These are phyloP conservation scores for Lodderomyces theae DNA, from an alignment of 1,139 yeast species.

Conservation along the genomic window DNA sequence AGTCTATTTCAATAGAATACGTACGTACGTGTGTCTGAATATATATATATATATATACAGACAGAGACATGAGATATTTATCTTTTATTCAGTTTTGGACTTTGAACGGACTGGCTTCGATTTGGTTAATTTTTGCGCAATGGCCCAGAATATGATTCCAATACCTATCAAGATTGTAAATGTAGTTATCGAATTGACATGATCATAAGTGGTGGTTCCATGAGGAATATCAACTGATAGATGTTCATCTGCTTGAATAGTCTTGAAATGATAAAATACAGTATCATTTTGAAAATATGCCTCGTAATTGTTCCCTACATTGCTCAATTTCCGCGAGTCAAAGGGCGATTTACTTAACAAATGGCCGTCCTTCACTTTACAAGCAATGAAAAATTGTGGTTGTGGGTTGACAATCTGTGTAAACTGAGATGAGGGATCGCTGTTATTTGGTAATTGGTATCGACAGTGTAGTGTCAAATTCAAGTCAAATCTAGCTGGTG, in stretches of 20 bases:
- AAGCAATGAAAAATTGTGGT: constrained; percentile 35
- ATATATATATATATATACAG: no score
- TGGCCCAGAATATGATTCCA: constrained; percentile 10
- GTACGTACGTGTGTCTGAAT: no score
- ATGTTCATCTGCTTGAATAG: constrained; percentile 6
- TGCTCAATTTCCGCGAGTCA: constrained; percentile 21
- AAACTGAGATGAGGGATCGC: constrained; percentile 4
- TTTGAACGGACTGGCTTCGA: constrained; percentile 1
- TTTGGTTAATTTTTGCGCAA: constrained; percentile 8
- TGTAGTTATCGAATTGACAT: constrained; percentile 18
- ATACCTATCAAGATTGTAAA: constrained; percentile 14
- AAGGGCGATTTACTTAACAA: constrained; percentile 38
- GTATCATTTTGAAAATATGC: constrained; percentile 41
- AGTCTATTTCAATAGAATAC: constrained; percentile 26
- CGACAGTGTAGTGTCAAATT: constrained; percentile 33
- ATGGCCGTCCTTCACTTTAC: constrained; percentile 28
- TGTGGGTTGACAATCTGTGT: constrained; percentile 15
- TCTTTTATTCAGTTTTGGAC: background rate
- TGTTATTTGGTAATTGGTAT: constrained; percentile 32
- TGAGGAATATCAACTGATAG: constrained; percentile 22
- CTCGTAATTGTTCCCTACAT: constrained; percentile 37
- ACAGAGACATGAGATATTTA: no score
- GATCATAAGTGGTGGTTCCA: constrained; percentile 19
- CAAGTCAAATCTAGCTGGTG: constrained; percentile 19
- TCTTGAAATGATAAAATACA: constrained; percentile 35